These are phyloP conservation scores for Beta macrorhiza DNA, from an alignment of 179 eudicot genomes.

Conservation along the genomic window DNA sequence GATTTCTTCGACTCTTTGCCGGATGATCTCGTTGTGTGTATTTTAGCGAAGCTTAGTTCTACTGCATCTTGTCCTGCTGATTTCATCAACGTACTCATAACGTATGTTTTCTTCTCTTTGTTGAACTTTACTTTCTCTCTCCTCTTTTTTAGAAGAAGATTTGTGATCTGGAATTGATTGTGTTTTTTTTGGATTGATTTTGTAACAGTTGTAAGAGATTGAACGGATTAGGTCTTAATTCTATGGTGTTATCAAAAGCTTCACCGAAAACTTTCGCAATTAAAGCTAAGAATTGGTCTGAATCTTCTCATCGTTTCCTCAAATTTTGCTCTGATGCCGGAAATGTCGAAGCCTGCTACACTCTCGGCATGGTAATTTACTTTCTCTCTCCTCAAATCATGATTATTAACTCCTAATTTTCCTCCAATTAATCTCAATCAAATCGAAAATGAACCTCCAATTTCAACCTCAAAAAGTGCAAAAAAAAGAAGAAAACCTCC, in stretches of 20 bases:
- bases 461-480: no score
- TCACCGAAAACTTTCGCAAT: slow-evolving; percentile 53
- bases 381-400: background rate
- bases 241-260: slow-evolving; percentile 61
- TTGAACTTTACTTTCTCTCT: background rate
- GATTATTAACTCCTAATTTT: background rate
- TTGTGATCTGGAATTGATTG: background rate
- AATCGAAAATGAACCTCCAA: background rate
- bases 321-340: slow-evolving; percentile 65
- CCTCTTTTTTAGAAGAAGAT: background rate
- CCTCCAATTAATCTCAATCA: no score
- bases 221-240: slow-evolving; percentile 51
- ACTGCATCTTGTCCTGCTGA: slow-evolving; percentile 56
- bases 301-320: slow-evolving; percentile 62
- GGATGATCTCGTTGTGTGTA: slow-evolving; percentile 55
- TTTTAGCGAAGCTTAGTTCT: slow-evolving; percentile 55
- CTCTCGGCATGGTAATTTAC: slow-evolving; percentile 67
- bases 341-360: slow-evolving; percentile 66
- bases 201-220: slow-evolving; percentile 69
- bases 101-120: slow-evolving; percentile 37
- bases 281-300: slow-evolving; percentile 65
- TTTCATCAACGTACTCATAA: slow-evolving; percentile 49
- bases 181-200: slow-evolving; percentile 10
- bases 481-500: no score
- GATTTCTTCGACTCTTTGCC: slow-evolving; percentile 57